Conservation (phyloP, 495 filamentous ascomycete species). For the Chaetomium tenue region DNA sequence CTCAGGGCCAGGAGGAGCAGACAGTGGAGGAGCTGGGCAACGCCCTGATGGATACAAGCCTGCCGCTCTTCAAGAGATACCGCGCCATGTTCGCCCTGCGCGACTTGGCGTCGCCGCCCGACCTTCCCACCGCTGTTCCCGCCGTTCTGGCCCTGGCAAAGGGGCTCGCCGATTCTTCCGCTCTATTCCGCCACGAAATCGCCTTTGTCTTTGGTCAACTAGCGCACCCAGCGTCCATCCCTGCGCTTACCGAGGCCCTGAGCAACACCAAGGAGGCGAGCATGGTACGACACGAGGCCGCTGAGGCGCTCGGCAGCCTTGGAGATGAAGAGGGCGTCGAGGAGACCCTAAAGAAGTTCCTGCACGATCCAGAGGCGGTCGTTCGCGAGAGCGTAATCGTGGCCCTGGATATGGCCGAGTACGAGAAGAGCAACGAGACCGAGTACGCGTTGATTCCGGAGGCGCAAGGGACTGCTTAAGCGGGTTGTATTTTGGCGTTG, state of each 20-base stretch:
- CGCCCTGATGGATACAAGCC: slow-evolving; percentile 70
- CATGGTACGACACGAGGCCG: slow-evolving; percentile 98
- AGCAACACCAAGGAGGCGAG: slow-evolving; percentile 76
- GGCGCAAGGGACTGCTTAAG: slow-evolving; percentile 38
- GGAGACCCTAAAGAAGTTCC: slow-evolving; percentile 74
- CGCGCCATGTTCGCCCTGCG: slow-evolving; percentile 96
- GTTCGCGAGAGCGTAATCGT: slow-evolving; percentile 94
- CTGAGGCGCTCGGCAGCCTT: slow-evolving; percentile 93
- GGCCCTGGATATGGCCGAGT: slow-evolving; percentile 96
- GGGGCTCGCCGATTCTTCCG: slow-evolving; percentile 81
- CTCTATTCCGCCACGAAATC: slow-evolving; percentile 96
- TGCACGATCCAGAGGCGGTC: slow-evolving; percentile 86
- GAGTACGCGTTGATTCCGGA: slow-evolving; percentile 91
- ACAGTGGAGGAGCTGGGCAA: slow-evolving; percentile 74
- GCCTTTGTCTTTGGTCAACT: slow-evolving; percentile 98
- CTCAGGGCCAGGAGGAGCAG: slow-evolving; percentile 55
- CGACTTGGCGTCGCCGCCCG: slow-evolving; percentile 87
- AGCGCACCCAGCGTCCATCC: slow-evolving; percentile 92
- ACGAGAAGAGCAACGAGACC: slow-evolving; percentile 80
- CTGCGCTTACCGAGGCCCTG: slow-evolving; percentile 74
- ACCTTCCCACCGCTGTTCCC: slow-evolving; percentile 78
- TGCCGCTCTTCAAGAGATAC: slow-evolving; percentile 88
- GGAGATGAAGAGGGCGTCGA: slow-evolving; percentile 93
- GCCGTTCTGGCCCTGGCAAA: slow-evolving; percentile 82
- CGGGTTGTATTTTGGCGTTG: slow-evolving; percentile 23